Base-by-base conservation (phyloP, 202 grass and related monocot genomes). In the Elaeis oleifera region DNA sequence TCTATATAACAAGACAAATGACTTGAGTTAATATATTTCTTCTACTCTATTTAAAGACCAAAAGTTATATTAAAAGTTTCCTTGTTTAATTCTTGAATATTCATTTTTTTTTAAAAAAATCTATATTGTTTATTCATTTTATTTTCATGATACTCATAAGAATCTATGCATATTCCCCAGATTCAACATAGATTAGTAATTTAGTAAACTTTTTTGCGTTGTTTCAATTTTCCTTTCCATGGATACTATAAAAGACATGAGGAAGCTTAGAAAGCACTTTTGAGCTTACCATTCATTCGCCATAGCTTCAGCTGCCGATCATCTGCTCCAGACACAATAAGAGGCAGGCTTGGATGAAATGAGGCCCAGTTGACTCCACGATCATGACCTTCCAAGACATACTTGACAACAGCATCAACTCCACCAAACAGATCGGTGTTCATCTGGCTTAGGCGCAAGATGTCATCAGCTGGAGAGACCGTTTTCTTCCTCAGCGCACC, bases 371-470 rank as follows among this genome's bases (percentile, higher is more conserved):
- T 97, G 28, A 97, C 88, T 6, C 94, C 94, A 57, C 92, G 84
- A 67, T 97, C 92, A 78, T 97, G 94, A 29, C 94, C 94, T 76
- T 97, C 94, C 68, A 97, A 68, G 27, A 97, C 94, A 75, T 97
- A 97, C 67, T 97, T 97, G 26, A 97, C 94, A 67, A 92, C 85
- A 17, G 94, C 94, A 78, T 97, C 94, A 18, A 86, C 72, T 25
- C 94, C 88, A 39, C 94, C 94, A 86, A 97, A 97, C 56, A 99
- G 78, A 84, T 99, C 94, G 3, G 94, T 84, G 71, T 99, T 99
- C 88, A 99, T 94, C 75, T 99, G 94, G 29, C 86, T 79, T 49
- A 99, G 88, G 64, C 85, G 83, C 51, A 99, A 67, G 32, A 99
- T 84, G 59, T 99, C 94, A 86, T 99, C 94, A 0, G 80, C 84